Percentiles rank a stretch among this genome's conserved stretches.
Evolutionary conservation across 345 rosid genomes (phyloP).

Genomic region (Syzygium jambos): DNA sequence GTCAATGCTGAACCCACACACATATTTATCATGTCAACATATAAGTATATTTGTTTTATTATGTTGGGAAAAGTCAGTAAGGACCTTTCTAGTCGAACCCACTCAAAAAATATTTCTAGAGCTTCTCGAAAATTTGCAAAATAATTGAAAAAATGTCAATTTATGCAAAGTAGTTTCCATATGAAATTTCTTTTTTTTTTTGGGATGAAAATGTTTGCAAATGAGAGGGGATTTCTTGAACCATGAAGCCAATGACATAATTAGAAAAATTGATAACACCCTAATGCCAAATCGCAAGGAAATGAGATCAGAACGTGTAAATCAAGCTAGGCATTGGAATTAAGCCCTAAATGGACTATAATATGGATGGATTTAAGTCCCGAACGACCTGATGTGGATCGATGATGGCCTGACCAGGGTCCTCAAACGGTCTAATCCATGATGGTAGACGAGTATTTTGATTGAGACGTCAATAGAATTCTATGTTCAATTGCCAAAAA

Average conservation of each 20-base stretch:
- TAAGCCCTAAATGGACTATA: background rate
- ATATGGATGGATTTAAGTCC: background rate
- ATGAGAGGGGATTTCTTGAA: background rate
- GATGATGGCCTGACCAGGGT: background rate
- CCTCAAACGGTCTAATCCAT: background rate
- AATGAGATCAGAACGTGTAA: background rate
- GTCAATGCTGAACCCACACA: background rate
- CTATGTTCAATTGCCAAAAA: background rate
- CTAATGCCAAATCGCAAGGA: background rate
- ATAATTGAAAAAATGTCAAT: background rate
- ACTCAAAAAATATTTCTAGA: background rate
- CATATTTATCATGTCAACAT: background rate
- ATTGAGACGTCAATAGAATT: accelerated
- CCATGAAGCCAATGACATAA: background rate
- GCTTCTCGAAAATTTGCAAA: background rate
- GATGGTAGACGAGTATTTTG: accelerated
- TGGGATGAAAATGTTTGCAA: background rate
- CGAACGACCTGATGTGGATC: background rate
- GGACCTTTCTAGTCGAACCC: background rate
- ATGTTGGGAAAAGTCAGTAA: background rate
- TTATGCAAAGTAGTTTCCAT: background rate
- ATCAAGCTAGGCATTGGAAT: background rate
- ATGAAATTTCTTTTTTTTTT: background rate
- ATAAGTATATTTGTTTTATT: background rate
- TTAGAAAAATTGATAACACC: background rate